Base-by-base conservation (phyloP, 148 eudicot genomes). In the Chenopodium berlandieri region DNA sequence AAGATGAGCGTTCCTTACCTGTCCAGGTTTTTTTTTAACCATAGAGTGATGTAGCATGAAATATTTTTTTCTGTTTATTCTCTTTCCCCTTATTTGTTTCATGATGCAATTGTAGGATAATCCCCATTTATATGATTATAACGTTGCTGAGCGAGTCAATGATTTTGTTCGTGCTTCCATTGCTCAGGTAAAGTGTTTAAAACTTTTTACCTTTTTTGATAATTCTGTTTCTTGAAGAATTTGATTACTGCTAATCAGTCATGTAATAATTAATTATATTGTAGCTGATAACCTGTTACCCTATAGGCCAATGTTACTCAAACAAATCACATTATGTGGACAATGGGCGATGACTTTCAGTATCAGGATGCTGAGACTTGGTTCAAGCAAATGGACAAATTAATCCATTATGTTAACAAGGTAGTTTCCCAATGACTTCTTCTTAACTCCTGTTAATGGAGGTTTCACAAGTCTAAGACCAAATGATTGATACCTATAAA, bases 271-370 rank as follows among this genome's bases (percentile, higher is more conserved):
- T 22, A 4, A 34, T 54, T 69, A 32, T 32, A 40, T 40, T 70
- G 52, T 70, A 37, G 44, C 13, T 56, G 75, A 47, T 40, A 60
- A 19, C 73, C 50, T 60, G 27, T 73, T 73, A 77, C 46, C 22
- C 9, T 48, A 46, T 80, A 94, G 97, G 97, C 94, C 52, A 93
- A 94, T 62, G 90, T 90, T 75, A 93, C 98, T 32, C 82, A 89
- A 79, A 89, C 97, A 77, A 91, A 91, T 86, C 97, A 94, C 86
- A 91, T 94, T 47, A 94, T 94, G 97, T 94, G 98, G 98, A 93
- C 98, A 34, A 94, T 94, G 98, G 98, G 98, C 58, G 98, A 86
- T 76, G 98, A 94, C 82, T 94, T 94, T 89, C 80, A 80, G 75
- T 94, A 94, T 82, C 94, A 91, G 83, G 89, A 93, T 89, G 98